Conservation (phyloP, 345 rosid species). For the Streptanthus diversifolius region DNA sequence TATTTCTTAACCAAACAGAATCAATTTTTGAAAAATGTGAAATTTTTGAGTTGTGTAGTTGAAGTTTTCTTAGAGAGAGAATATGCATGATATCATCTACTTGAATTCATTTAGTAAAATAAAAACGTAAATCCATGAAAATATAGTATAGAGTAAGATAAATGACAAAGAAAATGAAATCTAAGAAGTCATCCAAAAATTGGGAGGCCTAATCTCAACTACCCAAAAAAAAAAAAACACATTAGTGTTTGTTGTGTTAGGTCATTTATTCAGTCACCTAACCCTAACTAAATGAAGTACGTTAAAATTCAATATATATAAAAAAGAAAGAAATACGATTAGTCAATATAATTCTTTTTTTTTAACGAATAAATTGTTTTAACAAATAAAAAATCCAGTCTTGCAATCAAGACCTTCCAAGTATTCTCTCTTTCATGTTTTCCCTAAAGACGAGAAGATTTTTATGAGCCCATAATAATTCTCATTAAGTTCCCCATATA, state of each 20-base stretch:
- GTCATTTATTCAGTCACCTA: slow-evolving; percentile 40
- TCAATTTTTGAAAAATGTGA: not conserved
- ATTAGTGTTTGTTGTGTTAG: slow-evolving; percentile 37
- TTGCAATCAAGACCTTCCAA: slow-evolving; percentile 34
- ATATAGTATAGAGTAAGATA: slow-evolving; percentile 18
- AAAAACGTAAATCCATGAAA: not conserved
- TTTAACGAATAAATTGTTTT: not conserved
- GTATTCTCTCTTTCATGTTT: slow-evolving; percentile 8
- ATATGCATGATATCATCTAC: slow-evolving; percentile 27
- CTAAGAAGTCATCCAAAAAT: slow-evolving; percentile 30
- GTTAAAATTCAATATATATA: not conserved
- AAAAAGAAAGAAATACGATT: not conserved
- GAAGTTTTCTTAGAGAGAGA: not conserved
- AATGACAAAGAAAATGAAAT: slow-evolving; percentile 8
- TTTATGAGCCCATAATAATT: slow-evolving; percentile 12
- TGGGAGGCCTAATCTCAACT: slow-evolving; percentile 41
- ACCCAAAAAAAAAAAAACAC: slow-evolving; percentile 18
- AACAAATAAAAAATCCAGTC: not conserved
- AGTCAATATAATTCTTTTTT: not conserved
- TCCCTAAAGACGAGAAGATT: slow-evolving; percentile 7
- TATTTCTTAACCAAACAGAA: not conserved
- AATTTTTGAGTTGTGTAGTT: slow-evolving; percentile 1
- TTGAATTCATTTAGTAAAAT: not conserved
- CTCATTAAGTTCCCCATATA: slow-evolving; percentile 27
- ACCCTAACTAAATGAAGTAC: slow-evolving; percentile 24